These are phyloP conservation scores for Vanrija sp. DNA, from an alignment of 1,284 basidiomycete genomes.

Conservation along the genomic window DNA sequence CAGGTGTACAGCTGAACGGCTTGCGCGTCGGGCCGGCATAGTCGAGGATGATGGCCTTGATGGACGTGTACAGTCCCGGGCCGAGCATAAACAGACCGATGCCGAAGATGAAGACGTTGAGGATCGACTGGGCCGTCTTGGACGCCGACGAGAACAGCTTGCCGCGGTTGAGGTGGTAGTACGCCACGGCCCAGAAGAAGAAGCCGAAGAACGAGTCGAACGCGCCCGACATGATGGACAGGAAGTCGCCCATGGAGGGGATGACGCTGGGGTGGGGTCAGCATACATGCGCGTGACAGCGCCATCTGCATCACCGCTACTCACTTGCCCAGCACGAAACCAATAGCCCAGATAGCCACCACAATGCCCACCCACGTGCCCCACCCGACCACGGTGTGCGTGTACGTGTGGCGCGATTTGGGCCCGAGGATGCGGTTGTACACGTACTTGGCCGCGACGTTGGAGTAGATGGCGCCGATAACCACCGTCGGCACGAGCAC, in stretches of 20 bases:
- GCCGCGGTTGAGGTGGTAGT: constrained; percentile 48
- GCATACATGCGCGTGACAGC: background rate
- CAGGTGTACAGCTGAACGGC: constrained; percentile 20
- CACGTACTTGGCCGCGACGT: constrained; percentile 42
- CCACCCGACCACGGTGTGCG: constrained; percentile 62
- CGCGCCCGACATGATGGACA: constrained; percentile 46
- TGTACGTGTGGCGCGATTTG: constrained; percentile 54
- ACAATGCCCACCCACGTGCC: constrained; percentile 58
- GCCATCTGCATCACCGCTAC: constrained; percentile 1
- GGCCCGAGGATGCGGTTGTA: constrained; percentile 47
- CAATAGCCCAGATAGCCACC: constrained; percentile 57
- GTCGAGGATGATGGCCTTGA: constrained; percentile 50
- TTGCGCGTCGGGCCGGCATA: constrained; percentile 25
- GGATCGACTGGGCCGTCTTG: constrained; percentile 27
- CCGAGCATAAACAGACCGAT: constrained; percentile 52
- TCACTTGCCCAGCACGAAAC: constrained; percentile 59
- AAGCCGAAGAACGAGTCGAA: constrained; percentile 43
- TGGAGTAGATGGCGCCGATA: constrained; percentile 46
- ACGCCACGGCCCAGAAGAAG: constrained; percentile 53
- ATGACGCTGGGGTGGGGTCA: constrained; percentile 17
- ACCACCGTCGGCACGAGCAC: constrained; percentile 40
- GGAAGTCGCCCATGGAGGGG: constrained; percentile 53
- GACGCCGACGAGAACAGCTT: constrained; percentile 31
- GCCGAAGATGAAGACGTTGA: constrained; percentile 49
- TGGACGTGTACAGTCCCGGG: constrained; percentile 52